These are phyloP conservation scores for Chlamydomonas sp. DNA, from an alignment of 139 green algal species.

Conservation along the genomic window DNA sequence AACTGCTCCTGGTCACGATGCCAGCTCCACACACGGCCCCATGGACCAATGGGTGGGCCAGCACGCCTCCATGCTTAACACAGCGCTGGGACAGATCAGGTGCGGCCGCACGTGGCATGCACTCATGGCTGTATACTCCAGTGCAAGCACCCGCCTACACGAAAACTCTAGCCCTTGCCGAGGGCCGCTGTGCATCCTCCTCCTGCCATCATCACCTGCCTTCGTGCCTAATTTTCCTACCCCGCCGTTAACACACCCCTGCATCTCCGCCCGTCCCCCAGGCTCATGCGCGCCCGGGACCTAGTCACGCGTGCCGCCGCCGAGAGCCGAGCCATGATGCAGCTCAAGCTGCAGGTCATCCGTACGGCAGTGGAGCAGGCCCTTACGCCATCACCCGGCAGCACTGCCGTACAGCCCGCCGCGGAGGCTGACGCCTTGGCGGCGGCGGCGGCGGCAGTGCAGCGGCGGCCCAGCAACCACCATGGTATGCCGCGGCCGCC, in stretches of 20 bases:
- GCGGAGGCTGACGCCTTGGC: background rate
- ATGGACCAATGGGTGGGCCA: background rate
- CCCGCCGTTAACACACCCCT: background rate
- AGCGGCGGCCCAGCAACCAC: background rate
- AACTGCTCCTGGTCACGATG: background rate
- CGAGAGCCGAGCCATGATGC: background rate
- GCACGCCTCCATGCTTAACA: conserved; percentile 20
- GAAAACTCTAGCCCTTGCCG: background rate
- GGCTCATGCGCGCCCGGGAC: conserved; percentile 15
- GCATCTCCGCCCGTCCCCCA: background rate
- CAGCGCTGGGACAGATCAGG: conserved; percentile 12
- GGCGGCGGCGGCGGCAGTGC: background rate
- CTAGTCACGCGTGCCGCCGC: background rate
- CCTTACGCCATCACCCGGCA: background rate
- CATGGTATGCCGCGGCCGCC: background rate
- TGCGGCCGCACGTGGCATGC: background rate
- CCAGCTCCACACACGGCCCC: background rate
- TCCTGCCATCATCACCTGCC: background rate
- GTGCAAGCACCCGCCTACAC: background rate
- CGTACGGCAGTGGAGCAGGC: conserved; percentile 14
- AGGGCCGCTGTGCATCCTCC: background rate
- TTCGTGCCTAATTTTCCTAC: background rate
- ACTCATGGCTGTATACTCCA: background rate
- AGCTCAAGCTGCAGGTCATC: conserved; percentile 9
- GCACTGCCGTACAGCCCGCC: background rate